Conservation (phyloP, 2,329 filamentous ascomycete genomes). For the Aspergillus pseudoviridinutans region DNA sequence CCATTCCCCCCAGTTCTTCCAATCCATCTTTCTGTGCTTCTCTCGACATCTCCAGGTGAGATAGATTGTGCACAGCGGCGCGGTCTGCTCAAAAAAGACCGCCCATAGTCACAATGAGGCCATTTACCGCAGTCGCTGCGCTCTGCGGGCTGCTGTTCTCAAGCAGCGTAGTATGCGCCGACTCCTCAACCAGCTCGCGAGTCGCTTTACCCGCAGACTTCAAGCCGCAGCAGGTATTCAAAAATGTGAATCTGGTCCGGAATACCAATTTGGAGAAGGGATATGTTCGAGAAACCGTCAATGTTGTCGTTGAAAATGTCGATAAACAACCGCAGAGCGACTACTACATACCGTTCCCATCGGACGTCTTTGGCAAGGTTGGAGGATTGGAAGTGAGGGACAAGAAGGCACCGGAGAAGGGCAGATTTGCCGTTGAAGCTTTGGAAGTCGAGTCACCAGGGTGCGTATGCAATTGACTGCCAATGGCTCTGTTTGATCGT, state of each 20-base stretch:
- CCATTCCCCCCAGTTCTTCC: background rate
- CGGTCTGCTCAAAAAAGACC: conserved; percentile 21
- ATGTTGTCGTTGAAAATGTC: conserved; percentile 89
- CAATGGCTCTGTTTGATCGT: conserved; percentile 18
- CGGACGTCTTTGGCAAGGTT: conserved; percentile 68
- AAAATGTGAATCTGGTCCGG: conserved; percentile 87
- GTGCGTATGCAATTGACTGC: conserved; percentile 51
- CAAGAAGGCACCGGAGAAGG: conserved; percentile 70
- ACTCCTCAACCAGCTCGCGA: conserved; percentile 28
- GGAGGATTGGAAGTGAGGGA: conserved; percentile 90
- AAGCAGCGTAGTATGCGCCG: conserved; percentile 30
- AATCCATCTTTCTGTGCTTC: background rate
- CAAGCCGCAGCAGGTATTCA: conserved; percentile 84
- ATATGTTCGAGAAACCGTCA: conserved; percentile 84
- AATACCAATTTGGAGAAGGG: conserved; percentile 90
- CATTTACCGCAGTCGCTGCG: conserved; percentile 34
- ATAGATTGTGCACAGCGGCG: conserved; percentile 22
- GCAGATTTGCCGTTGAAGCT: conserved; percentile 64
- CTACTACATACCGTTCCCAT: conserved; percentile 86
- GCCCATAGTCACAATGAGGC: conserved; percentile 37
- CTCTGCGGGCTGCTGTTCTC: conserved; percentile 33
- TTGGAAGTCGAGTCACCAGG: conserved; percentile 57
- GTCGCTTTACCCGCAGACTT: conserved; percentile 51
- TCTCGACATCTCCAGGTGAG: conserved; percentile 2
- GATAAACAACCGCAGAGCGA: conserved; percentile 74